Conservation (phyloP, 2,329 filamentous ascomycete genomes). For the Penicillium sp. region DNA sequence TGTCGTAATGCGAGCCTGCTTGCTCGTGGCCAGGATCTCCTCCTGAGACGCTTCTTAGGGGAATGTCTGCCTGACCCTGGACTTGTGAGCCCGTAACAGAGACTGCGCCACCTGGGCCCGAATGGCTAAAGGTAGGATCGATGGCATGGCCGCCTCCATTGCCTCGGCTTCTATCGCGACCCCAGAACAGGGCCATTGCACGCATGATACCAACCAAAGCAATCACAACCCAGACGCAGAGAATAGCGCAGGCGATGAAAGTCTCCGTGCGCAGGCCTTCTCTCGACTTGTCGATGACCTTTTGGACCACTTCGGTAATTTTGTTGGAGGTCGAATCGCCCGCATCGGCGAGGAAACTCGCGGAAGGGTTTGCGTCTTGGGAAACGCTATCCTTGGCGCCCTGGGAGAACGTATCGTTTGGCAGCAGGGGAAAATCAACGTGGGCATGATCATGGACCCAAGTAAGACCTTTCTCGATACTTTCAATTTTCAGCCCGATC, state of each 20-base stretch:
- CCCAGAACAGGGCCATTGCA: conserved; percentile 56
- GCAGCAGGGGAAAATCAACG: conserved; percentile 70
- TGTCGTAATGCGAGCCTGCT: conserved; percentile 24
- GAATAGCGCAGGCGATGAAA: conserved; percentile 67
- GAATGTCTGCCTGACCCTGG: conserved; percentile 34
- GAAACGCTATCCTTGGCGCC: conserved; percentile 59
- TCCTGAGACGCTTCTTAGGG: conserved; percentile 29
- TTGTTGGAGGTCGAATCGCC: conserved; percentile 70
- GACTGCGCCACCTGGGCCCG: conserved; percentile 5
- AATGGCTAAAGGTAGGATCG: conserved; percentile 8
- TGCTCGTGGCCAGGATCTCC: conserved; percentile 10
- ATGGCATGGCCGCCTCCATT: conserved; percentile 49
- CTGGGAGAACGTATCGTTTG: conserved; percentile 74
- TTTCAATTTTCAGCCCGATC: conserved; percentile 78
- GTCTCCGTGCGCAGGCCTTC: conserved; percentile 68
- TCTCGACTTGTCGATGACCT: conserved; percentile 62
- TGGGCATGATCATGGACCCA: conserved; percentile 88
- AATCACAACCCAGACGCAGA: conserved; percentile 72
- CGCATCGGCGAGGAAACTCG: conserved; percentile 71
- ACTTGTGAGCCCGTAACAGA: conserved; percentile 8
- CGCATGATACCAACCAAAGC: conserved; percentile 67
- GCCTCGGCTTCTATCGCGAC: conserved; percentile 54
- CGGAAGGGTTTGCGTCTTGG: conserved; percentile 46
- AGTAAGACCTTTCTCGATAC: conserved; percentile 80
- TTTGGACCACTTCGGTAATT: conserved; percentile 67